Base-by-base conservation (phyloP, 2,329 filamentous ascomycete genomes). In the Boeremia lycopersici region DNA sequence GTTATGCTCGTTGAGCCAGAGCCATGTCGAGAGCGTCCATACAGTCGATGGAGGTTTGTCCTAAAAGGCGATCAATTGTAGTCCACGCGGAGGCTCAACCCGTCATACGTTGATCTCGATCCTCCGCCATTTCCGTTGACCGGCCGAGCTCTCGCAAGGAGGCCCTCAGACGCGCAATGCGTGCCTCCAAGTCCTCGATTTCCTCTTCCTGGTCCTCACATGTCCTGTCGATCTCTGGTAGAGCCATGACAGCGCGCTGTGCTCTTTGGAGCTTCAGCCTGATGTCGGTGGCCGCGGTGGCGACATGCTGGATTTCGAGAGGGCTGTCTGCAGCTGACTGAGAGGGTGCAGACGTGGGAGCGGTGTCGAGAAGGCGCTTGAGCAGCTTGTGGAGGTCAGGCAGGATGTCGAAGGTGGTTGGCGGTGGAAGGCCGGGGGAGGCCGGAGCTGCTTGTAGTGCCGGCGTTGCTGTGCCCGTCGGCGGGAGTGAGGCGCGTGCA, bases 201-300 rank as follows among this genome's bases (percentile, higher is more conserved):
- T 93, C 90, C 12, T 80, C 81, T 63, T 88, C 81, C 77, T 93
- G 90, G 71, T 91, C 88, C 52, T 81, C 81, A 12, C 88, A 77
- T 5, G 79, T 82, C 48, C 89, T 82, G 15, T 84, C 79, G 71
- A 93, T 85, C 75, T 93, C 90, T 9, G 88, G 89, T 63, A 95
- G 74, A 26, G 79, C 78, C 68, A 82, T 81, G 47, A 92, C 79
- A 63, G 87, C 84, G 30, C 80, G 82, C 44, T 89, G 82, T 44
- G 93, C 92, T 63, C 88, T 88, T 73, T 92, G 89, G 54, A 98
- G 84, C 75, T 91, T 90, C 75, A 93, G 87, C 75, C 91, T 93
- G 65, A 97, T 81, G 31, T 84, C 83, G 68, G 91, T 89, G 1
- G 90, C 89, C 31, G 90, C 91, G 2, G 86, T 84, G 2, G 89